phyloP scores from a whole-genome alignment of 106 monocot species.

The Posidonia australis region DNA sequence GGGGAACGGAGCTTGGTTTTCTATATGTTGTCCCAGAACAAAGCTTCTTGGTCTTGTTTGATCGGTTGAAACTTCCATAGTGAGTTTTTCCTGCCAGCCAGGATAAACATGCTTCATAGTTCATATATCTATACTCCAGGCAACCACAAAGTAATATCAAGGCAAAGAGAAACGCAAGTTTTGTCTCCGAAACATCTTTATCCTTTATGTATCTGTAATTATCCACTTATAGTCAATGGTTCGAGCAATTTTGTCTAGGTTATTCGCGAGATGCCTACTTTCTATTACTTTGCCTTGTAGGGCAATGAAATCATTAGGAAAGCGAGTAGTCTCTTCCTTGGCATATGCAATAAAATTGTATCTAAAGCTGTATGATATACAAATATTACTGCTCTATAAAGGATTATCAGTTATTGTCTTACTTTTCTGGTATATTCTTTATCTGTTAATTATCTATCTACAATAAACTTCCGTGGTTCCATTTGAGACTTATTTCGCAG shows the following conservation, averaged over 20 bases:
- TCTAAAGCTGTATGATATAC: neutral
- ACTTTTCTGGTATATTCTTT: too few species aligned
- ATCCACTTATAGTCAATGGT: neutral
- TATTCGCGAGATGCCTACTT: neutral
- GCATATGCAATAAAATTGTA: neutral
- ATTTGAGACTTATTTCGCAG: too few species aligned
- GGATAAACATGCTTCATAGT: neutral
- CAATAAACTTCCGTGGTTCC: too few species aligned
- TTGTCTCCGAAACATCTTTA: neutral
- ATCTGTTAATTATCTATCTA: neutral
- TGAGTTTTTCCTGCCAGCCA: slow-evolving; percentile 12
- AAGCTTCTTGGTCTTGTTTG: slow-evolving; percentile 82
- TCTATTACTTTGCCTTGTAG: neutral
- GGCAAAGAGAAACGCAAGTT: neutral
- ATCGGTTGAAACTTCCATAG: slow-evolving; percentile 72
- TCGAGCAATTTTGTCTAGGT: neutral
- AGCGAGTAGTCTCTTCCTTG: neutral
- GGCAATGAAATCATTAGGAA: too few species aligned
- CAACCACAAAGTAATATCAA: neutral
- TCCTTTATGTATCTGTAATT: neutral
- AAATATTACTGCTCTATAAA: neutral
- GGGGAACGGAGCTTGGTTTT: slow-evolving; percentile 77
- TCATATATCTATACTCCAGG: neutral
- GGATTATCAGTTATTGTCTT: neutral
- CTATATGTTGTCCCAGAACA: slow-evolving; percentile 67